Evolutionary conservation across 2,329 filamentous ascomycete genomes (phyloP), one percentile per base, ranked within the genome.

Genomic region (Aspergillus sp.): DNA sequence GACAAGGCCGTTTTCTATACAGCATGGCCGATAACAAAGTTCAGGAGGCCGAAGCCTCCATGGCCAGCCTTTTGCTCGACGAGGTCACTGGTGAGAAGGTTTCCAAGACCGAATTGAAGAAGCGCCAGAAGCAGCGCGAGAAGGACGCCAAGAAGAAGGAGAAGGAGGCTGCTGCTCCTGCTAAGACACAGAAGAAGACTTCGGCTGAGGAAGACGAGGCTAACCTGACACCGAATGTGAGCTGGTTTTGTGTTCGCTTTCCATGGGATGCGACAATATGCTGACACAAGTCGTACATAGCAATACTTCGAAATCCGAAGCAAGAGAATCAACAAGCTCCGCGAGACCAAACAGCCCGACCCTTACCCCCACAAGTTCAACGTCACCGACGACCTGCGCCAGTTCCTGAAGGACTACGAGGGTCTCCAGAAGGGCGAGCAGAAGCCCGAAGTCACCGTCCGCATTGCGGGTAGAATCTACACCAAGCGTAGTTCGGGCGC

Each of bases 261-360:
- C 34, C 28, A 41, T 12, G 32, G 32, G 45, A 41, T 41, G 9
- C 10, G 26, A 33, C 5, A 35, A 34, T 9, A 29, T 28, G 9
- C 4, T 19, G 7, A 3, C n/a, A 42, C 34, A 10, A 50, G 54
- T 34, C 27, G 41, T 45, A 27, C 48, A 9, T 60, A 85, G 81
- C 83, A 87, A 83, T 98, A 97, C 76, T 96, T 95, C 67, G 93
- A 98, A 74, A 94, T 97, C 65, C 86, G 93, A 53, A 94, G 85
- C 62, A 81, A 87, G 57, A 79, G 79, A 56, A 82, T 95, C 74
- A 84, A 86, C 69, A 84, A 85, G 60, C 78, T 91, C 53, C 80
- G 84, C 61, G 74, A 83, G 63, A 81, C 80, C 63, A 82, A 85
- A 73, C 73, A 82, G 49, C 86, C 86, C 36, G 86, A 91, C 63